Base-by-base conservation (phyloP, 352 stramenopile species). In the Globisporangium takayamanum region DNA sequence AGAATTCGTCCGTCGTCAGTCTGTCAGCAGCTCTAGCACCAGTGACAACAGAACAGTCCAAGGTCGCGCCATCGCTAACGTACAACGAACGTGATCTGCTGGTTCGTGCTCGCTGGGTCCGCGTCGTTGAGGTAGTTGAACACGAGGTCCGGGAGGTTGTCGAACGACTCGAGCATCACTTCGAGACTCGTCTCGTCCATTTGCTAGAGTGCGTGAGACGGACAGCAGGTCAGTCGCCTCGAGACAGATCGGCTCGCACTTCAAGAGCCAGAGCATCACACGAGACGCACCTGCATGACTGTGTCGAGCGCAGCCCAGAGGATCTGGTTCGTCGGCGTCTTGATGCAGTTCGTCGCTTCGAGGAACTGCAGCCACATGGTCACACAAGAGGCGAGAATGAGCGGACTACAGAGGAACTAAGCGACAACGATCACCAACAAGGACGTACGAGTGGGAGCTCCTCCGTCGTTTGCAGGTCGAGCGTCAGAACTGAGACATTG, bases 121-220 rank as follows among this genome's bases (percentile, higher is more conserved):
- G 83, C 82, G 49, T 89, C 76, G 48, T 91, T 79, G 4, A 95
- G 61, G 70, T 86, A 88, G 30, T 92, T 92, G 53, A 95, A 93
- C 2, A 90, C 84, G 16, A 95, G 44, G 45, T 91, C 84, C 0
- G 84, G 84, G n/a, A 95, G 72, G 48, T 87, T 95, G 56, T 95
- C 80, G 55, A 92, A 94, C n/a, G 80, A 86, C 39, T 90, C 80
- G 30, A 95, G 64, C 63, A 95, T 73, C 18, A 70, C 64, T 67
- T 93, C 84, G 15, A 93, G 58, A 50, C 80, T 93, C 61, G 76
- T 78, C 44, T 87, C 70, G 47, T 93, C 80, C 78, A 95, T 87
- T 66, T 83, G 74, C 86, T 95, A 48, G 20, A 25, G 44, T 11
- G 11, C 3, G 16, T 5, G 39, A 45, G 11, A n/a, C 11, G 59